Percentiles rank a stretch among this genome's conserved stretches.
Evolutionary conservation across 768 basidiomycete genomes (phyloP).

Genomic region (Lanmaoa rubissima): DNA sequence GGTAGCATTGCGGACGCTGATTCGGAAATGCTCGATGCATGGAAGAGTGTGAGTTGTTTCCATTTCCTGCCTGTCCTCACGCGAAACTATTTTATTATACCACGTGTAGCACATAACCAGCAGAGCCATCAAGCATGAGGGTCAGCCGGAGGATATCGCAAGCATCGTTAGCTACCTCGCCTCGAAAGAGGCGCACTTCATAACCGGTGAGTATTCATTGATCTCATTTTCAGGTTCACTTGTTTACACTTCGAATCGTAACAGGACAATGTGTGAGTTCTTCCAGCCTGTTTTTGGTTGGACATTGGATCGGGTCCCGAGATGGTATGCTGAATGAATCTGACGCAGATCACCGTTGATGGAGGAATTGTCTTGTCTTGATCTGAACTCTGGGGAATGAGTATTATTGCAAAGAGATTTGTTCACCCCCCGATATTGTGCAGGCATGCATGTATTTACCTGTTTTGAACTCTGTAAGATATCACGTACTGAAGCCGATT

Average conservation of each 20-base stretch:
- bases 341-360: slow-evolving; percentile 6
- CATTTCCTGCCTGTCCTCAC: neutral
- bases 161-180: slow-evolving; percentile 34
- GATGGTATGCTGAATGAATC: neutral
- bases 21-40: neutral
- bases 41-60: neutral
- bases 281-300: neutral
- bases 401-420: neutral
- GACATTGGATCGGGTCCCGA: neutral
- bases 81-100: too few relatives aligned
- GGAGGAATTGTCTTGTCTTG: slow-evolving; percentile 1
- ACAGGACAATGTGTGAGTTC: slow-evolving; percentile 14
- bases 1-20: neutral
- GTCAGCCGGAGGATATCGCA: slow-evolving; percentile 33
- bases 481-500: neutral
- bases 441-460: too few relatives aligned
- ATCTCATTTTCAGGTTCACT: neutral
- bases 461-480: neutral
- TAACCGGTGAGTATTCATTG: slow-evolving; percentile 29
- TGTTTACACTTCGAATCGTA: neutral
- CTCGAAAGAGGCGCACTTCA: slow-evolving; percentile 34
- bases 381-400: neutral
- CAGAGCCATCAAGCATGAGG: slow-evolving; percentile 14
- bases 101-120: neutral
- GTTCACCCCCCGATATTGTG: neutral